phyloP scores from a whole-genome alignment of 352 stramenopile genomes.

The Blastocystis sp. region DNA sequence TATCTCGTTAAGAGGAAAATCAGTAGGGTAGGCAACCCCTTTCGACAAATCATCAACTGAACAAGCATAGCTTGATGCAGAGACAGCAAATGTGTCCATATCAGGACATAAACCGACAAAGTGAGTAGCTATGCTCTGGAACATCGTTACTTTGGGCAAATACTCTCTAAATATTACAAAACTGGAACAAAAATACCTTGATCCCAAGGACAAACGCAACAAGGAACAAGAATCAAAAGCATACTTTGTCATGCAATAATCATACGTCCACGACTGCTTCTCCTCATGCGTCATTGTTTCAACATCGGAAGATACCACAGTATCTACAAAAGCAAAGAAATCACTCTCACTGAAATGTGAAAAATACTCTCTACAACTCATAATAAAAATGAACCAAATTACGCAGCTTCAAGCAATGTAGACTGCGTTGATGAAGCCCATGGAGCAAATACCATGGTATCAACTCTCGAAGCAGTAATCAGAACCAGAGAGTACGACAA shows the following conservation, averaged over 20 bases:
- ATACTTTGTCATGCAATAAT: conserved; percentile 1
- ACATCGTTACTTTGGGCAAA: conserved; percentile 46
- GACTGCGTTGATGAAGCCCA: conserved; percentile 36
- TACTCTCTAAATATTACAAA: conserved; percentile 2
- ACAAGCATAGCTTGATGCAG: neutral
- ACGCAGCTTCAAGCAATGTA: conserved; percentile 1
- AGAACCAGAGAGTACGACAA: neutral
- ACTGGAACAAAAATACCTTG: neutral
- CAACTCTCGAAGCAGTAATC: neutral
- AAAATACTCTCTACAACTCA: conserved; percentile 59
- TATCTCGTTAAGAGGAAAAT: neutral
- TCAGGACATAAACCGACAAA: neutral
- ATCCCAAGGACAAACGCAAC: conserved; percentile 1
- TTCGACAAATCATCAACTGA: neutral
- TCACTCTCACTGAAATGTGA: no score
- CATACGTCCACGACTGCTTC: neutral
- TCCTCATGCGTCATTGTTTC: neutral
- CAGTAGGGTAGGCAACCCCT: neutral
- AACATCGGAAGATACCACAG: neutral
- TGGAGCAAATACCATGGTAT: conserved; percentile 34
- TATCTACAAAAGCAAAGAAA: neutral
- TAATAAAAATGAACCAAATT: neutral
- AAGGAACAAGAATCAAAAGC: neutral
- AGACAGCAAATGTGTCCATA: neutral
- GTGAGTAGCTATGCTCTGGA: neutral